A percentile compares a stretch with the other conserved stretches of the same genome.
Evolutionary conservation across 345 rosid genomes (phyloP).

Genomic region (Syzygium aqueum): DNA sequence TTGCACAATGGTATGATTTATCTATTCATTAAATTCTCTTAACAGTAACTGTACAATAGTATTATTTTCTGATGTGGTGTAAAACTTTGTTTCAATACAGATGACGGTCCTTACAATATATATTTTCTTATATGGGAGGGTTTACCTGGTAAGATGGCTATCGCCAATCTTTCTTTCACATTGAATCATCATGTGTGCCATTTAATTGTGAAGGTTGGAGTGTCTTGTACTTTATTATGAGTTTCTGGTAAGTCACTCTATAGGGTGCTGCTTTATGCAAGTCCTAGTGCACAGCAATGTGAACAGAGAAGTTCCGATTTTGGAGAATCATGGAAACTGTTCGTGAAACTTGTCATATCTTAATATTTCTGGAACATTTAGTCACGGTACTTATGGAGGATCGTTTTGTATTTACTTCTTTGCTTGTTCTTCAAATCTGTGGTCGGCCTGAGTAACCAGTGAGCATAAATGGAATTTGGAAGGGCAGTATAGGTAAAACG

Average conservation of each 20-base stretch:
- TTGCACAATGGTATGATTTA: constrained; percentile 81
- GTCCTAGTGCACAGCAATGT: not conserved
- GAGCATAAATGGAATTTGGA: not conserved
- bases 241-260: not conserved
- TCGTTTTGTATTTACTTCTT: not conserved
- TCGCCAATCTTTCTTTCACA: not conserved
- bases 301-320: not conserved
- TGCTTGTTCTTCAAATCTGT: not conserved
- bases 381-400: not conserved
- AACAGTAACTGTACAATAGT: not conserved
- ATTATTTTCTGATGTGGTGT: not conserved
- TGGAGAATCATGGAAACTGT: not conserved
- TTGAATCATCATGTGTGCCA: not conserved
- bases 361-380: not conserved
- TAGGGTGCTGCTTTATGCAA: not conserved
- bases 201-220: not conserved
- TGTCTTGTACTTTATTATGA: not conserved
- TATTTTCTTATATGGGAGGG: constrained; percentile 85
- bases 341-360: not conserved
- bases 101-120: constrained; percentile 96
- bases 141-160: constrained; percentile 61
- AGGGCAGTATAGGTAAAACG: not conserved
- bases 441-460: not conserved
- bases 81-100: constrained; percentile 41
- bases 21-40: not conserved